Base-by-base conservation (phyloP, 2,329 filamentous ascomycete genomes). In the Byssochlamys sp. region DNA sequence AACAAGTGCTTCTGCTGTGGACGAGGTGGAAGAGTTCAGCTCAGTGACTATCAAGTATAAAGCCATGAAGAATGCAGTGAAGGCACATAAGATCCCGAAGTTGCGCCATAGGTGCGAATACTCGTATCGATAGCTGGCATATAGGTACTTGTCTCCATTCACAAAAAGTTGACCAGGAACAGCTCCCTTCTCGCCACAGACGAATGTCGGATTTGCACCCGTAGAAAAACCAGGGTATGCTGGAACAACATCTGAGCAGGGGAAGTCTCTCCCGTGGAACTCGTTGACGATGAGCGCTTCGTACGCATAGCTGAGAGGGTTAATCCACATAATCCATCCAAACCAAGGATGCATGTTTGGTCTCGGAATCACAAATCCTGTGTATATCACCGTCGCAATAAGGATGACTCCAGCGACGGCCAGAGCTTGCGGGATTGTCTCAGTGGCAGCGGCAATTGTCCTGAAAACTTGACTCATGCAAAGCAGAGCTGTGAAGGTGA, bases 1-100 rank as follows among this genome's bases (percentile, higher is more conserved):
- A 9, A 90, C 83, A 0, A 91, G 79, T 1, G 85, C 81, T 66
- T 91, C 87, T 0, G 85, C 87, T 0, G 81, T 85, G 55, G 82
- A 87, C 1, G 77, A 75, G 0, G 81, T 82, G 1, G 81, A 77
- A 0, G 85, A 85, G 69, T 88, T 88, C 63, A 87, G 62, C 65
- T 90, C 87, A 0, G 81, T 80, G 0, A 82, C 82, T 14, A 81
- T 52, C 54, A 89, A 80, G 71, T 90, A 89, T 1, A 86, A 62
- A 2, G 71, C 58, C 73, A 85, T 81, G 73, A 89, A 89, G 57
- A 79, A 82, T 29, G 88, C 63, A 55, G 86, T 71, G 69, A 89
- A 88, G 0, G 70, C 86, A 14, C 85, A 67, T 1, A 89, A 68
- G 57, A 90, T 87, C 0, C 86, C 87, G 58, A 88, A 79, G 66